phyloP scores from a whole-genome alignment of 495 filamentous ascomycete species.

The Glarea lozoyensis region DNA sequence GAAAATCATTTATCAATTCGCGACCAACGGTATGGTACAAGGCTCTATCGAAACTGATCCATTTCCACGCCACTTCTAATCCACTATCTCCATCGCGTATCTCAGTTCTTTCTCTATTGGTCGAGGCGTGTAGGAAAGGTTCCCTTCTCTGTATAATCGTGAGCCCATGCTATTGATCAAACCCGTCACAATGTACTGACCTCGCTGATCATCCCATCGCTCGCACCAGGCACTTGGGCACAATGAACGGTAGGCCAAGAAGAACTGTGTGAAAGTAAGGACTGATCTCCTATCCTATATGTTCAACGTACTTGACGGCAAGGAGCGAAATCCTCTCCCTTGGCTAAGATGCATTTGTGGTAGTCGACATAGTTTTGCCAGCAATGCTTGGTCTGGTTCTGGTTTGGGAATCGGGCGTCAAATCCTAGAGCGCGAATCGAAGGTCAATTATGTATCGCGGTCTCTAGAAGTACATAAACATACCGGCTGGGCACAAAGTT shows the following conservation, averaged over 20 bases:
- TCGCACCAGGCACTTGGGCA: conserved; percentile 93
- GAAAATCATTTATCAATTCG: conserved; percentile 17
- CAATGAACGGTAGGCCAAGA: conserved; percentile 87
- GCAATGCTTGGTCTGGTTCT: conserved; percentile 90
- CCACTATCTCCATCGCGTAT: not conserved
- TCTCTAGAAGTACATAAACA: not conserved
- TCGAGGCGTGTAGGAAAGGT: conserved; percentile 78
- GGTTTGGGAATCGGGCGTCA: conserved; percentile 97
- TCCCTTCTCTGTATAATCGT: conserved; percentile 58
- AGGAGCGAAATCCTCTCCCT: conserved; percentile 97
- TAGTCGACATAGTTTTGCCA: conserved; percentile 99
- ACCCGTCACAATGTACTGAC: conserved; percentile 42
- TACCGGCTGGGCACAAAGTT: conserved; percentile 25
- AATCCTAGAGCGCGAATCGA: conserved; percentile 54
- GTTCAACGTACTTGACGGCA: conserved; percentile 74
- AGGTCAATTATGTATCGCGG: conserved; percentile 17
- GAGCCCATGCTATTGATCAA: conserved; percentile 7
- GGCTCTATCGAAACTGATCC: conserved; percentile 10
- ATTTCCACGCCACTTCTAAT: conserved; percentile 6
- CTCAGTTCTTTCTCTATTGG: conserved; percentile 28
- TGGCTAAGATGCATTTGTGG: conserved; percentile 97
- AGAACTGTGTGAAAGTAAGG: conserved; percentile 56
- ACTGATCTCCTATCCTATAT: conserved; percentile 9
- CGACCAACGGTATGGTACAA: conserved; percentile 20
- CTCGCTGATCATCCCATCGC: conserved; percentile 95